A percentile compares a stretch with the other conserved stretches of the same genome.
phyloP scores from a whole-genome alignment of 441 rosid genomes.

The Rhodomyrtus psidioides region DNA sequence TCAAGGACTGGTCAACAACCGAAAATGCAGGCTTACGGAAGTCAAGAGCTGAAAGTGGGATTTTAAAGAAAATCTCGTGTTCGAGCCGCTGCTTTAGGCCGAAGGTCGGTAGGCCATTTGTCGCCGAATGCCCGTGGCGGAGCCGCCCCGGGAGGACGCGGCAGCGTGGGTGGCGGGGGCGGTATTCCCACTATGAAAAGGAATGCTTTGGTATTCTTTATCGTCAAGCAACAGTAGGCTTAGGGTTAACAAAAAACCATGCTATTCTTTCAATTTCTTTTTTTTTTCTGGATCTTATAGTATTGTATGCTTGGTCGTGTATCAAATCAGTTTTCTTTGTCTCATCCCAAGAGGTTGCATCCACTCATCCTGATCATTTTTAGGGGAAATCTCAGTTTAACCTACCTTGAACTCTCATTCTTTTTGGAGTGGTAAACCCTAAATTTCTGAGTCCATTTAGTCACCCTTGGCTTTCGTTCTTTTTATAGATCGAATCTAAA shows the following conservation, averaged over 20 bases:
- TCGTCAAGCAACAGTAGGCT: background rate
- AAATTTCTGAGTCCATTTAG: background rate
- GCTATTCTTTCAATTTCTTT: background rate
- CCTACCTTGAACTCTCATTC: background rate
- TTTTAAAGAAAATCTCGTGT: background rate
- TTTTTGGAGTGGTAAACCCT: background rate
- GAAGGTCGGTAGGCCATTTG: background rate
- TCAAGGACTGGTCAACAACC: background rate
- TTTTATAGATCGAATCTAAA: background rate
- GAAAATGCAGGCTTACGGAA: background rate
- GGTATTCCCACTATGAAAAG: background rate
- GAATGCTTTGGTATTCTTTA: background rate
- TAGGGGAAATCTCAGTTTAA: background rate
- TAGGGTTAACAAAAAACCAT: background rate
- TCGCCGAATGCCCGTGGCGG: background rate
- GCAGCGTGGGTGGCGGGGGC: background rate
- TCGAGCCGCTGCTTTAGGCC: background rate
- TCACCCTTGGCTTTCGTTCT: background rate
- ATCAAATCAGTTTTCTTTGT: fast-evolving
- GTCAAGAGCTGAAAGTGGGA: background rate
- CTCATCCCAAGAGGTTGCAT: background rate
- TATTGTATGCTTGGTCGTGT: background rate
- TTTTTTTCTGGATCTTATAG: no score
- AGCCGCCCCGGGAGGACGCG: background rate
- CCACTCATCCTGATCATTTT: background rate